Conservation (phyloP, 2,329 filamentous ascomycete species). For the Neophaeococcomyces aloes region DNA sequence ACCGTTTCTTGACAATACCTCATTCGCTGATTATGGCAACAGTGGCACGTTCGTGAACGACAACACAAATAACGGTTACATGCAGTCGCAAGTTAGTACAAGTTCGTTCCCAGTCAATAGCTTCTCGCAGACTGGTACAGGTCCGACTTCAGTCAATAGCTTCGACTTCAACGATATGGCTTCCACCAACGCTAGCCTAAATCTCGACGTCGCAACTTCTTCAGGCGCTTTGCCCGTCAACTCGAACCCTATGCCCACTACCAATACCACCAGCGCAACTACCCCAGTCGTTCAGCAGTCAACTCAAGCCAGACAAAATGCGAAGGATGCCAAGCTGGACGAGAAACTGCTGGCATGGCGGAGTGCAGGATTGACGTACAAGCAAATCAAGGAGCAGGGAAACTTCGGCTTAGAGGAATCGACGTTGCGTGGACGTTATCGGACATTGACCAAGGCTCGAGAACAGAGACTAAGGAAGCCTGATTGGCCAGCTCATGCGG, state of each 20-base stretch:
- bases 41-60: no score
- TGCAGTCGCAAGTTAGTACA: no score
- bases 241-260: not conserved
- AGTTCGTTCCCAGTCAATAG: no score
- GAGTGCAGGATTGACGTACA: slow-evolving; percentile 35
- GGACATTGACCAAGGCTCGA: slow-evolving; percentile 37
- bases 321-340: slow-evolving; percentile 25
- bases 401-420: slow-evolving; percentile 38
- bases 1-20: no score
- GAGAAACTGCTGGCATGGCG: slow-evolving; percentile 33
- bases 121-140: no score
- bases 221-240: no score
- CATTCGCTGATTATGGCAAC: no score
- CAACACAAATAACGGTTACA: no score
- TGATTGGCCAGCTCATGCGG: slow-evolving; percentile 34
- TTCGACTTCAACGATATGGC: no score
- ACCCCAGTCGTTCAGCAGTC: not conserved
- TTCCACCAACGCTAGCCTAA: no score
- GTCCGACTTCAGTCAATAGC: no score
- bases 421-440: slow-evolving; percentile 37
- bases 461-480: slow-evolving; percentile 37
- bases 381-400: slow-evolving; percentile 35
- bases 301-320: not conserved
- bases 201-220: no score
- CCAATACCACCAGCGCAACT: not conserved